Evolutionary conservation across 2,329 filamentous ascomycete species (phyloP), one percentile per base, ranked within the genome.

Genomic region (Aspergillaceae sp.): DNA sequence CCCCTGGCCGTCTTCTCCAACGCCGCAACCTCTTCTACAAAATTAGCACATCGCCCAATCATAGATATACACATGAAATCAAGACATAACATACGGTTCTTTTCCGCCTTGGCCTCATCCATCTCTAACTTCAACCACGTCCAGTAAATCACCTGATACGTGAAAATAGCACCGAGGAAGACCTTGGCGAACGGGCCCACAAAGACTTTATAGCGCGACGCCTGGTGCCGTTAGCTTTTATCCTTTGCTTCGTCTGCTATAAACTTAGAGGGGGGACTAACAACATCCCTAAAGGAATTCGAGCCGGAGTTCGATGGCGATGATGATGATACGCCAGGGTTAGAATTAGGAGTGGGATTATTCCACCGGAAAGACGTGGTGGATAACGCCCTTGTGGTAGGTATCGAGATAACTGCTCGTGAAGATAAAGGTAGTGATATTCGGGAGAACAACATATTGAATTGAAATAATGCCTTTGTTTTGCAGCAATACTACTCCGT

Each of bases 71-170:
- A 10, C 40, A 30, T 28, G 5, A 29, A 5, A 40, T 42, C 33
- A 35, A n/a, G 40, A 5, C n/a, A 35, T n/a, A 28, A 60, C 58
- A 26, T 56, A 70, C 67, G 55, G 46, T 69, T 68, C 56, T 69
- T 73, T 28, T 63, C 51, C 11, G 64, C 56, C 51, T 68, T 72
- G 5, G 60, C 58, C 49, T 72, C 70, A 47, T 72, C 69, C 44
- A 66, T 70, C 56, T 74, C 71, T 8, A 74, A 55, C 48, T 69
- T 72, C 55, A 70, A 45, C 72, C 72, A 75, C 29, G 59, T 56
- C 68, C 68, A 73, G 51, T 74, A 72, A 19, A 71, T 59, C 37
- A 73, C 60, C 51, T 75, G 72, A 53, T 74, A 74, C 10, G 67
- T 71, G 53, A 74, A 67, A 33, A 74, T 66, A 3, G 71, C 69